These are phyloP conservation scores for Escovopsis weberi DNA, from an alignment of 2,329 filamentous ascomycete species.

Conservation along the genomic window DNA sequence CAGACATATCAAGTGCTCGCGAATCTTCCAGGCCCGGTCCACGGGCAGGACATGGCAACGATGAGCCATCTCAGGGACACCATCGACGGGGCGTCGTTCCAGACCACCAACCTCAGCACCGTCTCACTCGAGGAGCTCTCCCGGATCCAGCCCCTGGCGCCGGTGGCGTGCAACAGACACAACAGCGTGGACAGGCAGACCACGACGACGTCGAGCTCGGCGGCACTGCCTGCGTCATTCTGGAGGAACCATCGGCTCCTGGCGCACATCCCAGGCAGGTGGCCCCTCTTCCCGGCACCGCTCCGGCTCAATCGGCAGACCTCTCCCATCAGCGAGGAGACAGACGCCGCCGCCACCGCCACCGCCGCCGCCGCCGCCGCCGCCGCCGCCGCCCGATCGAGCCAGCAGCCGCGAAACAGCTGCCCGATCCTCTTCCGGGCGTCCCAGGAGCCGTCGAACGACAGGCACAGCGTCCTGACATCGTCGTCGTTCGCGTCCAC, in stretches of 20 bases:
- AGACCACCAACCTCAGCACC: constrained; percentile 14
- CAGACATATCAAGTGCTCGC: constrained; percentile 13
- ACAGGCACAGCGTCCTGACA: constrained; percentile 11
- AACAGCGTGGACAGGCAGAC: constrained; percentile 14
- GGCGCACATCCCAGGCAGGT: constrained; percentile 4
- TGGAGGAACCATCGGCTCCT: constrained; percentile 4
- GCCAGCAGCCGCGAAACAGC: constrained; percentile 1
- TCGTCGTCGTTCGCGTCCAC: constrained; percentile 20
- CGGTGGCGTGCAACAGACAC: constrained; percentile 7
- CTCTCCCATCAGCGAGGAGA: constrained; percentile 10
- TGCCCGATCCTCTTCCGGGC: too few species aligned
- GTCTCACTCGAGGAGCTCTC: constrained; percentile 15
- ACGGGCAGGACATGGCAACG: constrained; percentile 16
- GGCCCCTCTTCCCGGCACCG: not conserved
- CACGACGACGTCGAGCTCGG: constrained; percentile 19
- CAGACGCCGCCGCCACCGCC: constrained; percentile 11
- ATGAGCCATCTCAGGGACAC: constrained; percentile 14
- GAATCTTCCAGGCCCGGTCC: constrained; percentile 16
- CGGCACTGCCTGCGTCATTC: constrained; percentile 15
- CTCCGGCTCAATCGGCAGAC: not conserved
- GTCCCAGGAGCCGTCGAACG: constrained; percentile 8
- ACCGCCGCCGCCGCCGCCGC: constrained; percentile 12
- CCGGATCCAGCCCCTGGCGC: constrained; percentile 9
- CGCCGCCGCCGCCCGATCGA: constrained; percentile 8
- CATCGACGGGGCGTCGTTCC: constrained; percentile 12